Evolutionary conservation across 495 filamentous ascomycete species (phyloP).

Genomic region (Penicillium salamii): DNA sequence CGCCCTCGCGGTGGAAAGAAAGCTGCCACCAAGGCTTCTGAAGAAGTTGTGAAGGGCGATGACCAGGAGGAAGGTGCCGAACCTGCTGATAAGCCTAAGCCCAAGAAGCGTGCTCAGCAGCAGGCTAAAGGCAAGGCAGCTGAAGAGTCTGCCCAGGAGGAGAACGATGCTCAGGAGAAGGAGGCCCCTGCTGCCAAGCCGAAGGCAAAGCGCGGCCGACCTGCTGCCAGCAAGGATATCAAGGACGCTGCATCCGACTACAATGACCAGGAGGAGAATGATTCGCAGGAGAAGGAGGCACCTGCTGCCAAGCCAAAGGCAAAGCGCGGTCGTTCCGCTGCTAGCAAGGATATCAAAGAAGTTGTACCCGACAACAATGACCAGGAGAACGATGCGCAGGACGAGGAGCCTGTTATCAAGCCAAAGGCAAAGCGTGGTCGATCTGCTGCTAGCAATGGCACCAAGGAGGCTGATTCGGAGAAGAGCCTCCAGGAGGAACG

Average conservation of each 20-base stretch:
- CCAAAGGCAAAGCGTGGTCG: conserved; percentile 14
- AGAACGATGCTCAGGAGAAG: conserved; percentile 2
- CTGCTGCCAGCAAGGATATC: not conserved
- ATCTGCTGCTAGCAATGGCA: not conserved
- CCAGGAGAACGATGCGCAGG: conserved; percentile 16
- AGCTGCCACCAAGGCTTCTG: conserved; percentile 23
- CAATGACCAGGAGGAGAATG: conserved; percentile 2
- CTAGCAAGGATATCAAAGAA: not conserved
- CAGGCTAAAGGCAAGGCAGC: not conserved
- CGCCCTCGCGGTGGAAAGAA: conserved; percentile 2
- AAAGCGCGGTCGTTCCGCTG: not conserved
- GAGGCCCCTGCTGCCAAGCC: not conserved
- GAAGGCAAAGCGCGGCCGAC: not conserved
- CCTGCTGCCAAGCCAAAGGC: not conserved
- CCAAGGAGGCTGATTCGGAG: not conserved
- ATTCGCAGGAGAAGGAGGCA: conserved; percentile 18
- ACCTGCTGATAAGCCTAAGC: conserved; percentile 7
- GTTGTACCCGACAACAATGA: not conserved
- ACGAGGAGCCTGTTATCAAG: conserved; percentile 5
- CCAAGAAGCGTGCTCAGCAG: conserved; percentile 14
- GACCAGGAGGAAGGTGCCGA: not conserved
- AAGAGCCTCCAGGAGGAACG: no score
- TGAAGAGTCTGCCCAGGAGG: not conserved
- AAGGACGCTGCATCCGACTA: not conserved
- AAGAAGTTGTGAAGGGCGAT: conserved; percentile 26